Base-by-base conservation (phyloP, 331 rosid species). In the Saraca asoca region DNA sequence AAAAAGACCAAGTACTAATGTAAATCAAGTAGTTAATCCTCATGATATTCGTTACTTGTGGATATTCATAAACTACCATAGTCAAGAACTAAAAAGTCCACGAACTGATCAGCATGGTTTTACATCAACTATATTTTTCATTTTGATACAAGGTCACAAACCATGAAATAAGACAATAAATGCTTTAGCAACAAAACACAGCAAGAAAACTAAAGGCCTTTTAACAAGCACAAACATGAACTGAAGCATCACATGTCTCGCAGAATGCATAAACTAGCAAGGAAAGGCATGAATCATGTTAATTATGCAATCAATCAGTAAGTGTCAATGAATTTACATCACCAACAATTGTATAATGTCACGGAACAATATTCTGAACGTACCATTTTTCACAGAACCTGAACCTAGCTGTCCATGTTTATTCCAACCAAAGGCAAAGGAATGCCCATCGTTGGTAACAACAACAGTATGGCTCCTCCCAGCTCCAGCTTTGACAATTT, bases 321-420 rank as follows among this genome's bases (percentile, higher is more conserved):
- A 45, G 43, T 35, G 35, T 39, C 55, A 51, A 54, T 5, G 11
- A 53, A 76, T 64, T 71, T 64, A 38, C 33, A 29, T 13, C 13
- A 0, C 13, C 51, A 64, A 35, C 51, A 51, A 70, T n/a, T 19
- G 54, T 12, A 35, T 12, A 54, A 43, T 46, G 41, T 13, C 56
- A 72, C 7, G 50, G 12, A 74, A 75, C 62, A 50, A 63, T 12
- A 33, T 4, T 44, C 51, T 67, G 12, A 55, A 69, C 80, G 66
- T 77, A 93, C 99, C 96, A 90, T 83, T 88, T 80, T 52, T 83
- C 0, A 2, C 78, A 16, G 96, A 86, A 60, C 97, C 99, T 0
- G 95, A 79, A 71, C 97, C 99, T 66, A 94, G 80, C 74, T 86
- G 99, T 49, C 99, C 99, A 18, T 94, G 97, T 75, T 94, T 94